Evolutionary conservation across 768 basidiomycete species (phyloP), one percentile per base, ranked within the genome.

Genomic region (Boletus tomentosulus): DNA sequence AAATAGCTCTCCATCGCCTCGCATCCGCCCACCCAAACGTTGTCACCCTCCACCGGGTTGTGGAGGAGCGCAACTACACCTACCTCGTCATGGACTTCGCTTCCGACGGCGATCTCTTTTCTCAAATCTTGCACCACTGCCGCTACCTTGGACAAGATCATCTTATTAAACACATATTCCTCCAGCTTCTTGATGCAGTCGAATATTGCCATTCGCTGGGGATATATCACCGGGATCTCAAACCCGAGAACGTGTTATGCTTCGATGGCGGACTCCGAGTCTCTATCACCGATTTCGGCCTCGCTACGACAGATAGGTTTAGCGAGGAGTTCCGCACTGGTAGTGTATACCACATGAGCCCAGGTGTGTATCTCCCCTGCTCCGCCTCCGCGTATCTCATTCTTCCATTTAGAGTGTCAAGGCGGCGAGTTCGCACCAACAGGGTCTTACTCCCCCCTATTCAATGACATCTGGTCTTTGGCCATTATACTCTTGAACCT

Each of bases 301-400:
- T 98, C 7, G 88, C 95, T 3, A 97, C 95, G 5, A 88, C 87
- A 22, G 92, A 96, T 58, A 82, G 81, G 65, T 76, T 82, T 51
- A 93, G 91, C 63, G 81, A 81, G 51, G 95, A 98, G 70, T 92
- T 94, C 71, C 84, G 91, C 48, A 97, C 94, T 34, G 95, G 95
- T n/a, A 94, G 91, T 62, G 84, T 94, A n/a, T 97, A 93, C 71
- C 96, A 97, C 72, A 95, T 98, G 89, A 94, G 92, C 65, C 95
- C 95, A 71, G 92, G 89, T 85, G 70, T 47, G 79, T 69, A 51
- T 45, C 44, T 41, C 50, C 27, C 44, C 48, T 43, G 27, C 16
- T 27, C 57, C 54, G 51, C 50, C 41, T 50, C 56, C 16, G 16
- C 48, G 38, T 56, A 48, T 27, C 57, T 58, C 28, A 58, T 68